A percentile compares a stretch with the other conserved stretches of the same genome.
Evolutionary conservation across 1,139 yeast species (phyloP).

Genomic region (Sugiyamaella paludigena): DNA sequence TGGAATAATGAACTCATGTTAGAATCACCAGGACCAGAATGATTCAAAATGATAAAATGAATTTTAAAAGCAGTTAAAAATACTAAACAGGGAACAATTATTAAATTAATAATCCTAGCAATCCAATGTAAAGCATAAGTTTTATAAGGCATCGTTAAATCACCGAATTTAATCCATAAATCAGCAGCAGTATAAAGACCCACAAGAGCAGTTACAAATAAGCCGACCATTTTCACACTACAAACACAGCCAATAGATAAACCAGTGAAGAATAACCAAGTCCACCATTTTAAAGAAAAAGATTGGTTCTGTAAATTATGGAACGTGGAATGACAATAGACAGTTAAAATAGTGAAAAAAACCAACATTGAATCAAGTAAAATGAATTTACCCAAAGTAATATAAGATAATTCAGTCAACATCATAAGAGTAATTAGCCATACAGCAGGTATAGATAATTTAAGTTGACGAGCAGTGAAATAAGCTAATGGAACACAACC

Average conservation of each 20-base stretch:
- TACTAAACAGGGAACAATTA: constrained; percentile 68
- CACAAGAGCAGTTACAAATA: constrained; percentile 76
- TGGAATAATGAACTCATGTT: constrained; percentile 96
- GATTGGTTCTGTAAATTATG: constrained; percentile 64
- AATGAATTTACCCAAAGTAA: constrained; percentile 88
- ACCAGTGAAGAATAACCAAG: constrained; percentile 80
- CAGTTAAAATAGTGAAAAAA: constrained; percentile 84
- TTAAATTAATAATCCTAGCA: constrained; percentile 61
- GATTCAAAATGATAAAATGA: constrained; percentile 71
- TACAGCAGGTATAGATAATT: constrained; percentile 74
- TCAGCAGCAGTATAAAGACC: constrained; percentile 85
- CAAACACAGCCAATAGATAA: constrained; percentile 81
- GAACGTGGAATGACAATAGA: constrained; percentile 73
- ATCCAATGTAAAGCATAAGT: constrained; percentile 67
- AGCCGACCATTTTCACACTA: constrained; percentile 93
- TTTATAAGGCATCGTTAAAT: constrained; percentile 42
- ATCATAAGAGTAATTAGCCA: constrained; percentile 92
- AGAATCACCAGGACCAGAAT: constrained; percentile 94
- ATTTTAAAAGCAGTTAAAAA: constrained; percentile 72
- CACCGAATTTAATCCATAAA: constrained; percentile 61
- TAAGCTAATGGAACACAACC: constrained; percentile 92
- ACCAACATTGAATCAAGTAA: constrained; percentile 94
- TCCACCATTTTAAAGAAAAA: constrained; percentile 88
- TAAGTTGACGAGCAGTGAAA: constrained; percentile 82
- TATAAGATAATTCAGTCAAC: constrained; percentile 77